Evolutionary conservation across 495 filamentous ascomycete species (phyloP), one percentile per base, ranked within the genome.

Genomic region (Podospora fimiseda): DNA sequence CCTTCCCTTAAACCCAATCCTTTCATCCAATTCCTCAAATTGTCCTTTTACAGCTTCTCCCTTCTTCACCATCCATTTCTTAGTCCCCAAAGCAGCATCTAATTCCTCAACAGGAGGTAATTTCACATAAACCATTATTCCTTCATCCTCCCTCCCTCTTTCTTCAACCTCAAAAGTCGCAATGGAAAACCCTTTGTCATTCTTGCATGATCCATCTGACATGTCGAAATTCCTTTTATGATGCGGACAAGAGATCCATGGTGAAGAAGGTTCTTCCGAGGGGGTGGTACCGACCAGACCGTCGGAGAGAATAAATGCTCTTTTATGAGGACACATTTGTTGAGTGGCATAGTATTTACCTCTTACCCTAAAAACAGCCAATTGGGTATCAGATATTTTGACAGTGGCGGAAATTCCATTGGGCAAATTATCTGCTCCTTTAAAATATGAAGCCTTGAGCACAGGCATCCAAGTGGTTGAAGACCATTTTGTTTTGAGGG

Each of bases 321-420:
- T 87, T 71, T 95, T 96, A 71, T 96, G 90, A 13, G 92, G 92
- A 66, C 92, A 97, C 92, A 97, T 97, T 66, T 97, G 90, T 76
- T 97, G 92, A 14, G 85, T 86, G n/a, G 89, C 87, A 64, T 91
- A 93, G 70, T 80, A 95, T 46, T 81, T 79, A 16, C 89, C 92
- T 52, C 81, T 80, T 56, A 96, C 76, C 63, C 90, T 89, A 80
- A 93, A 96, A 52, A 96, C 74, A 15, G 91, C 90, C 3, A 96
- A 79, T 67, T 97, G 92, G 0, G 90, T 96, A 66, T 96, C 90
- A 9, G 89, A 88, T 19, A 89, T 80, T 74, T 95, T 95, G 67
- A 96, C 71, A 38, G 82, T 84, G 2, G 86, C 72, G 65, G 81
- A 71, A 67, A 87, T 70, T 58, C 87, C 84, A 46, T 85, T 86